Evolutionary conservation across 371 early-diverging fungal genomes (phyloP), one percentile per base, ranked within the genome.

Genomic region (Mortierella sp.): DNA sequence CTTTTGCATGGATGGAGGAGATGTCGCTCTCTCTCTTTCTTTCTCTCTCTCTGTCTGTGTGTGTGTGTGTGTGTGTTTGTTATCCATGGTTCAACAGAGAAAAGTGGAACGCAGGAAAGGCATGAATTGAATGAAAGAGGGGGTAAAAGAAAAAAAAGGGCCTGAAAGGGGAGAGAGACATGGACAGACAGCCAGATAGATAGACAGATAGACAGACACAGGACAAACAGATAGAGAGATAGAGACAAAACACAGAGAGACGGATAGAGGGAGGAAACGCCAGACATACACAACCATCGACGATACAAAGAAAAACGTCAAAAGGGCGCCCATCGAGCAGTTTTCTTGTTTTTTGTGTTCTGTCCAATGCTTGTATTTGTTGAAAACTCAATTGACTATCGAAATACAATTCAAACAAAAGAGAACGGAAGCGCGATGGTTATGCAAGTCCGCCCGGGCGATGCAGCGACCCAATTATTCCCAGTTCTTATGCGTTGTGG

Each of bases 111-210:
- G 58, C 58, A 58, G 58, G 58, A 58, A 53, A 58, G 58, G 58
- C 58, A 58, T 58, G 58, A 45, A 66, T 53, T 68, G 39, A 45
- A 68, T 48, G 24, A 39, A 50, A 68, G 68, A 68, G 13, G 45
- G 45, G 50, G 50, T 37, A 48, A 48, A 67, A 29, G 52, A 45
- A 45, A 45, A 34, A 66, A 34, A 29, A 53, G 5, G 29, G 29
- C 26, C 13, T 26, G 6, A 7, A 58, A 34, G 58, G 58, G 55
- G 58, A 34, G 14, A 34, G 50, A 8, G n/a, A 45, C n/a, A 50
- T 8, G 8, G 24, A 14, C 8, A 50, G 50, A 24, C 24, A 24
- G 22, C 8, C 24, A 45, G 13, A 45, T 16, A n/a, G 0, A 13
- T n/a, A 34, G 4, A 50, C 8, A 58, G n/a, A n/a, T n/a, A n/a